phyloP scores from a whole-genome alignment of 2,329 filamentous ascomycete species.

The Diplocarpon rosae region DNA sequence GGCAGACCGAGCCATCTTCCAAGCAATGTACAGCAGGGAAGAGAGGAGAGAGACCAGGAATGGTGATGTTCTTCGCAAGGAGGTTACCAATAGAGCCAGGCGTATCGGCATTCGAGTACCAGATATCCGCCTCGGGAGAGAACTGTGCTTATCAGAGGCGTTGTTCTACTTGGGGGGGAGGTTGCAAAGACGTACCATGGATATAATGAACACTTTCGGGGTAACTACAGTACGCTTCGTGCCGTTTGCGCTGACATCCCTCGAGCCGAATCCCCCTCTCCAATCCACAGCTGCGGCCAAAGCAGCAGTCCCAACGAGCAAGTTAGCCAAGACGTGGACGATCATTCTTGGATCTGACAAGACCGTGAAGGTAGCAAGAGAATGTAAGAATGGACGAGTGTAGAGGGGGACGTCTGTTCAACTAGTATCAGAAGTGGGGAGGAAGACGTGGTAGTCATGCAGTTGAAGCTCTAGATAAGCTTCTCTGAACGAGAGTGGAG shows the following conservation, averaged over 20 bases:
- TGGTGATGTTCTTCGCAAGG: conserved; percentile 42
- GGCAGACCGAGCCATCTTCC: conserved; percentile 49
- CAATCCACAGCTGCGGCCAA: conserved; percentile 5
- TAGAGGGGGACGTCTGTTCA: no score
- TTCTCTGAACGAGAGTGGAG: background rate
- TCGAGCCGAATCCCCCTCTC: conserved; percentile 2
- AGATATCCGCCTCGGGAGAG: conserved; percentile 47
- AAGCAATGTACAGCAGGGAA: conserved; percentile 58
- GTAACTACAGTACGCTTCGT: conserved; percentile 9
- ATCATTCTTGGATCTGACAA: conserved; percentile 8
- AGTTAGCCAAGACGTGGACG: background rate
- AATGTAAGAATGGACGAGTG: no score
- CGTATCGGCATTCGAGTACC: conserved; percentile 41
- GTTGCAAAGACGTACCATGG: conserved; percentile 39
- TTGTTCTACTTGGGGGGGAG: background rate
- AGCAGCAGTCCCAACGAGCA: conserved; percentile 4
- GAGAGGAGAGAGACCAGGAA: conserved; percentile 53
- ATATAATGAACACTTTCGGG: conserved; percentile 52
- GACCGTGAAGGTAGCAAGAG: background rate
- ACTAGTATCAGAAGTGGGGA: background rate
- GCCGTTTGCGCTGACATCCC: conserved; percentile 9
- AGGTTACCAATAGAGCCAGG: conserved; percentile 41
- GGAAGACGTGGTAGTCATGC: background rate
- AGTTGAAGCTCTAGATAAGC: conserved; percentile 6
- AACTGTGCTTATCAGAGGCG: conserved; percentile 36